A percentile compares a stretch with the other conserved stretches of the same genome.
Evolutionary conservation across 495 filamentous ascomycete species (phyloP).

Genomic region (Aspergillus panamensis): DNA sequence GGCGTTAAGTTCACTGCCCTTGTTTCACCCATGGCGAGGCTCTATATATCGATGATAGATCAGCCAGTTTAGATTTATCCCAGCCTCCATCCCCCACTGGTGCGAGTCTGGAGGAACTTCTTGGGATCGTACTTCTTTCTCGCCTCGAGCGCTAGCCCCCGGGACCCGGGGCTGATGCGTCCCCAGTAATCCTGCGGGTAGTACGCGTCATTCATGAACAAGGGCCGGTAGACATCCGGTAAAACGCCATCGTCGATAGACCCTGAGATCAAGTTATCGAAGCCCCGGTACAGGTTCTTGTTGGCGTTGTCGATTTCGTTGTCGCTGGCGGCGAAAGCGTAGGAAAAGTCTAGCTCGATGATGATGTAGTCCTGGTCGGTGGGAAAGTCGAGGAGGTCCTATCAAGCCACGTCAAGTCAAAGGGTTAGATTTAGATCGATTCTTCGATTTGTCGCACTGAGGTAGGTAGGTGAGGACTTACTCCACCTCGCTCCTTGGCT

Average conservation of each 20-base stretch:
- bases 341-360: conserved; percentile 56
- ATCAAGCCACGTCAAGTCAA: conserved; percentile 13
- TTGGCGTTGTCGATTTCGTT: conserved; percentile 48
- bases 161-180: conserved; percentile 45
- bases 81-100: conserved; percentile 49
- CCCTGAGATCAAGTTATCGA: conserved; percentile 31
- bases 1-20: too few relatives aligned
- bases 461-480: too few relatives aligned
- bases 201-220: conserved; percentile 61
- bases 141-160: conserved; percentile 41
- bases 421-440: background rate
- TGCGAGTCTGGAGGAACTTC: conserved; percentile 55
- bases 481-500: conserved; percentile 46
- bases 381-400: conserved; percentile 53
- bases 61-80: conserved; percentile 14
- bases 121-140: conserved; percentile 51
- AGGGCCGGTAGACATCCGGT: conserved; percentile 50
- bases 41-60: background rate
- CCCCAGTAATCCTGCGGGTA: conserved; percentile 58
- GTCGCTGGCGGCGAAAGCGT: conserved; percentile 41
- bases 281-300: conserved; percentile 35
- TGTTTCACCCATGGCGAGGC: background rate
- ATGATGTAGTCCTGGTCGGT: conserved; percentile 52
- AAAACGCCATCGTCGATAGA: conserved; percentile 44
- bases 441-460: background rate